phyloP scores from a whole-genome alignment of 306 rosid genomes.

The Malus sylvestris region DNA sequence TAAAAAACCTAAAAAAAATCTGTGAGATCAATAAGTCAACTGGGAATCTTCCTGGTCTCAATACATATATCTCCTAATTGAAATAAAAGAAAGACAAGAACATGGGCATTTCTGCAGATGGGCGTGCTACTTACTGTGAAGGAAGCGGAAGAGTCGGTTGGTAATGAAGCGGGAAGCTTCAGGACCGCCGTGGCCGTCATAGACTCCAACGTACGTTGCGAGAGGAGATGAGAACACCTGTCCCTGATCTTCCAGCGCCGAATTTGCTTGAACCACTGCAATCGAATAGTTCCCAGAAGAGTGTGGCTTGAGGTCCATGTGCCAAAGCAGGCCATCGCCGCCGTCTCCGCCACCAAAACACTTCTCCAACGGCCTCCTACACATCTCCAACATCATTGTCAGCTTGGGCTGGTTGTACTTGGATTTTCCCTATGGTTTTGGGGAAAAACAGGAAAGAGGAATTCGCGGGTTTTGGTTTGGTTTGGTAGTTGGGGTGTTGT shows the following conservation, averaged over 20 bases:
- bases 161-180: conserved; percentile 59
- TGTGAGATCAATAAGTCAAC: neutral
- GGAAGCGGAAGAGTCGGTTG: conserved; percentile 40
- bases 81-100: neutral
- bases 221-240: conserved; percentile 79
- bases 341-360: conserved; percentile 46
- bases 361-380: conserved; percentile 43
- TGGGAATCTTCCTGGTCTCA: neutral
- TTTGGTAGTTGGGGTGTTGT: conserved; percentile 10
- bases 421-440: neutral
- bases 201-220: conserved; percentile 61
- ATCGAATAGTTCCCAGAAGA: conserved; percentile 91
- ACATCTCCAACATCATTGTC: conserved; percentile 53
- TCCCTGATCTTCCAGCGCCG: conserved; percentile 80
- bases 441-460: neutral
- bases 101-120: neutral
- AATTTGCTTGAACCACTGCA: conserved; percentile 91
- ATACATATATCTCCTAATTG: neutral
- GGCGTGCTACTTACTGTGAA: conserved; percentile 33
- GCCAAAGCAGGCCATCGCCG: conserved; percentile 73
- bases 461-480: conserved; percentile 13
- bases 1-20: neutral
- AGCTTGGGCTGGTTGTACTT: neutral
- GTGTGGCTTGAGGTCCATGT: conserved; percentile 71
- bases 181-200: conserved; percentile 78